Evolutionary conservation across 805 yeast species (phyloP).

Genomic region (Saturnispora ahearnii): DNA sequence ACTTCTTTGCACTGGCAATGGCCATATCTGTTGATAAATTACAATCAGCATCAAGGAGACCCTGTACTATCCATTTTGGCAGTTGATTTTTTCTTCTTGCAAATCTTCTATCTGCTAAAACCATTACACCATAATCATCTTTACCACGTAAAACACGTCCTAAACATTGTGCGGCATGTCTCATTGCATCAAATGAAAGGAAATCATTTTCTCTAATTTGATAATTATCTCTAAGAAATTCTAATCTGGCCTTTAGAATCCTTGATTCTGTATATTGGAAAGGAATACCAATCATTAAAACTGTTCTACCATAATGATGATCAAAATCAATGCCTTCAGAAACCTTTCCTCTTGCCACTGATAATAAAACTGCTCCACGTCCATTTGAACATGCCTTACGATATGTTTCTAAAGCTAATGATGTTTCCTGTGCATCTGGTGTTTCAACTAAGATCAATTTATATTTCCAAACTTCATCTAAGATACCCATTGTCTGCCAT

Average conservation of each 20-base stretch:
- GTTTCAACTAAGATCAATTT: slow-evolving; percentile 93
- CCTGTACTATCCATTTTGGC: slow-evolving; percentile 97
- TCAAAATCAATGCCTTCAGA: slow-evolving; percentile 99
- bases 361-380: slow-evolving; percentile 89
- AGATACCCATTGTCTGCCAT: slow-evolving; percentile 98
- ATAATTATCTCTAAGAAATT: slow-evolving; percentile 85
- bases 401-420: slow-evolving; percentile 89
- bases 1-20: slow-evolving; percentile 85
- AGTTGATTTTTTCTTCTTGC: slow-evolving; percentile 76
- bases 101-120: slow-evolving; percentile 89
- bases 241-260: slow-evolving; percentile 88
- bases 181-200: slow-evolving; percentile 96
- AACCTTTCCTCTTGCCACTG: slow-evolving; percentile 98
- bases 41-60: slow-evolving; percentile 80
- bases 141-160: slow-evolving; percentile 97
- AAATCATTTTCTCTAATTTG: slow-evolving; percentile 92
- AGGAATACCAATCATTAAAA: slow-evolving; percentile 97
- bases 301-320: slow-evolving; percentile 96
- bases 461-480: slow-evolving; percentile 98
- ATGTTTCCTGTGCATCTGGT: slow-evolving; percentile 98
- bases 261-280: slow-evolving; percentile 98
- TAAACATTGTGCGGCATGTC: slow-evolving; percentile 98
- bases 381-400: slow-evolving; percentile 96
- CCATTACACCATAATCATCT: slow-evolving; percentile 98
- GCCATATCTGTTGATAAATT: slow-evolving; percentile 97